Evolutionary conservation across 257 asterid species (phyloP).

Genomic region (Anisodus acutangulus): DNA sequence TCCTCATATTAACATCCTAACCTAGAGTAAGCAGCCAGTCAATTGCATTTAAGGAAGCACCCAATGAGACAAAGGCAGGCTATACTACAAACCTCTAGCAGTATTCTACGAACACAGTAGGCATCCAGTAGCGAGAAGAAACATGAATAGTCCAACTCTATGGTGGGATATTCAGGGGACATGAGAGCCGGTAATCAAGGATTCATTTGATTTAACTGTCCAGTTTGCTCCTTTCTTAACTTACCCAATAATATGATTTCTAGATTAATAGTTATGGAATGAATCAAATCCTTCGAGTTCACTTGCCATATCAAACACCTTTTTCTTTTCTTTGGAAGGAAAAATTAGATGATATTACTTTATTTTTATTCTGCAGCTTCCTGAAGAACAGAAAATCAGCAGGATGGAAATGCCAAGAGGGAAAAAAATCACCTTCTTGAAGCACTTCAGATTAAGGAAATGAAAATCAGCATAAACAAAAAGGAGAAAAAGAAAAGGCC

Average conservation of each 20-base stretch:
- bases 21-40: neutral
- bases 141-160: neutral
- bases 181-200: neutral
- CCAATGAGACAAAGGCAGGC: neutral
- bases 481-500: neutral
- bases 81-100: neutral
- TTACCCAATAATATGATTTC: neutral
- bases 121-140: neutral
- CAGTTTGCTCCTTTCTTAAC: neutral
- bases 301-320: neutral
- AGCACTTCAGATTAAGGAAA: neutral
- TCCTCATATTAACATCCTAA: constrained; percentile 8
- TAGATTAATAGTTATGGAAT: constrained; percentile 1
- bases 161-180: neutral
- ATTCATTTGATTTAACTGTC: neutral
- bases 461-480: neutral
- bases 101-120: neutral
- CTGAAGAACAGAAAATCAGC: neutral
- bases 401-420: neutral
- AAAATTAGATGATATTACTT: neutral
- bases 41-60: constrained; percentile 8
- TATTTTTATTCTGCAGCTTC: neutral
- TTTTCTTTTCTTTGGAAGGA: neutral
- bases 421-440: neutral
- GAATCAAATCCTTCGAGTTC: neutral